Conservation (phyloP, 169 alveolate species). For the Theileria orientalis region DNA sequence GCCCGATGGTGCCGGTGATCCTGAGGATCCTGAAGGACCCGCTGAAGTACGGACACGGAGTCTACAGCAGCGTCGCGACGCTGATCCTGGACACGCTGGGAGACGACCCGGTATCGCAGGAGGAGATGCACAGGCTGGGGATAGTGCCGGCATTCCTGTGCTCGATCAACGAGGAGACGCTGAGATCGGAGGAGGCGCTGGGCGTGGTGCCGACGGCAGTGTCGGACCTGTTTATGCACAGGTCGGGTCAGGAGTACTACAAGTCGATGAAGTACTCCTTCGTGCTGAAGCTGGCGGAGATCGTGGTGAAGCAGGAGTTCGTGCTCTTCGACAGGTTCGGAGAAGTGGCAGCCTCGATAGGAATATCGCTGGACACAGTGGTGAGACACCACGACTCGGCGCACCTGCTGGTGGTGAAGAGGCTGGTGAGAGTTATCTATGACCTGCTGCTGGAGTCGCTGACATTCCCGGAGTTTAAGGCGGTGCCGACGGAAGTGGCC, state of each 20-base stretch:
- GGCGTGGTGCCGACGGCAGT: constrained; percentile 67
- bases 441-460: constrained; percentile 40
- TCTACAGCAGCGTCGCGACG: constrained; percentile 68
- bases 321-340: constrained; percentile 79
- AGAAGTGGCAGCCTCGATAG: constrained; percentile 76
- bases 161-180: constrained; percentile 65
- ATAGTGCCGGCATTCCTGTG: constrained; percentile 65
- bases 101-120: constrained; percentile 76
- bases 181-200: constrained; percentile 71
- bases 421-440: constrained; percentile 29
- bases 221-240: constrained; percentile 69
- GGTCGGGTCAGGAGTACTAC: constrained; percentile 71
- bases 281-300: constrained; percentile 62
- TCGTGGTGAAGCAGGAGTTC: constrained; percentile 66
- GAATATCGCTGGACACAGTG: constrained; percentile 50
- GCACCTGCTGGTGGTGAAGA: constrained; percentile 20
- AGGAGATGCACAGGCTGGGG: constrained; percentile 67
- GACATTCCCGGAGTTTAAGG: constrained; percentile 40
- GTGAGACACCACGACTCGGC: constrained; percentile 34
- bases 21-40: constrained; percentile 65
- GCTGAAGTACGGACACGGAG: constrained; percentile 65
- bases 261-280: constrained; percentile 62
- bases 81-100: constrained; percentile 70
- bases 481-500: not conserved
- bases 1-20: constrained; percentile 55